Evolutionary conservation across 2,329 filamentous ascomycete species (phyloP).

Genomic region (Chrysosphaeria jannelii): DNA sequence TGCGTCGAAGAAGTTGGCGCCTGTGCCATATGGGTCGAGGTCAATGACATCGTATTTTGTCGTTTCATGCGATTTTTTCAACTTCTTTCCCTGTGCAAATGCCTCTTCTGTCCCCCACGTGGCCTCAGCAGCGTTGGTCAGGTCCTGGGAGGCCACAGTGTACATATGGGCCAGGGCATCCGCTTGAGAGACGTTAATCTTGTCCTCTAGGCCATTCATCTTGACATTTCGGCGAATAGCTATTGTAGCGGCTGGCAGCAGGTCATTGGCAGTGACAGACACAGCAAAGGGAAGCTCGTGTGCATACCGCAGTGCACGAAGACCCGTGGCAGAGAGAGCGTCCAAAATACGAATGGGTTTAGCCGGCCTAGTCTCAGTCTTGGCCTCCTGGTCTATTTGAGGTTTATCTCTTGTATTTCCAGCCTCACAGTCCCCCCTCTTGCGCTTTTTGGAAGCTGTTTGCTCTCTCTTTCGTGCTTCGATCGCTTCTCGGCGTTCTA

Average conservation of each 20-base stretch:
- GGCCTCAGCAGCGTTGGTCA: conserved; percentile 11
- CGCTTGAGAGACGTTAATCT: conserved; percentile 41
- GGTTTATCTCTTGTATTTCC: conserved; percentile 4
- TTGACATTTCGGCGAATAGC: conserved; percentile 62
- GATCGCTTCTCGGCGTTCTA: conserved; percentile 18
- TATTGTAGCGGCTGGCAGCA: conserved; percentile 45
- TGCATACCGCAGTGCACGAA: conserved; percentile 72
- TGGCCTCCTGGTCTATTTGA: too few species aligned
- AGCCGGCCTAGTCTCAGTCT: too few species aligned
- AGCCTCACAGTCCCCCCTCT: conserved; percentile 4
- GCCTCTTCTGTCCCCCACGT: too few species aligned
- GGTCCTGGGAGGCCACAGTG: conserved; percentile 24
- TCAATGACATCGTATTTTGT: conserved; percentile 65
- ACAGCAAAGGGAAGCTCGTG: conserved; percentile 70
- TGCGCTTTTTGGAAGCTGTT: conserved; percentile 11
- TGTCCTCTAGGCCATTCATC: conserved; percentile 46
- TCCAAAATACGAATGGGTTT: conserved; percentile 62
- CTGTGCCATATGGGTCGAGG: conserved; percentile 84
- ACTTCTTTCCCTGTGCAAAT: neutral
- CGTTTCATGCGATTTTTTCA: neutral
- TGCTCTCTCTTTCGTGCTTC: conserved; percentile 25
- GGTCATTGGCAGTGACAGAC: conserved; percentile 64
- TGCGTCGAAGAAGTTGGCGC: conserved; percentile 72
- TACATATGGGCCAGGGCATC: conserved; percentile 91
- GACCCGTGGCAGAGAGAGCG: conserved; percentile 74